phyloP scores from a whole-genome alignment of 2,329 filamentous ascomycete species.

The Ploettnerulaceae sp. region DNA sequence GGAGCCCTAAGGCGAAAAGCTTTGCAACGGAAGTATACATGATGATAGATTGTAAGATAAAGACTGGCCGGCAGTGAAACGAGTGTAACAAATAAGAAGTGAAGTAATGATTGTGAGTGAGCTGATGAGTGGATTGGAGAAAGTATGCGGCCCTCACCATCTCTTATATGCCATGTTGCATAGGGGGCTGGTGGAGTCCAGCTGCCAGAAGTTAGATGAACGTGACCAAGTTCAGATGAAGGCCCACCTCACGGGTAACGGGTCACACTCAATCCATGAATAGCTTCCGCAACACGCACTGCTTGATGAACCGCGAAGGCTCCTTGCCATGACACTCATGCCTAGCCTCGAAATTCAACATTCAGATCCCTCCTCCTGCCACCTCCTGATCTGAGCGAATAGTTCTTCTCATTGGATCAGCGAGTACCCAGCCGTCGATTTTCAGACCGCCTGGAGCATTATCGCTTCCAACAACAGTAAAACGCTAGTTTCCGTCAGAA shows the following conservation, averaged over 20 bases:
- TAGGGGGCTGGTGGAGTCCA: neutral
- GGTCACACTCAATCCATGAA: neutral
- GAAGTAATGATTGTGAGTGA: conserved; percentile 12
- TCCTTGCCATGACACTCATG: neutral
- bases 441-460: neutral
- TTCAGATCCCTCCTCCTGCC: too few relatives aligned
- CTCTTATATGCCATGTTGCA: conserved; percentile 20
- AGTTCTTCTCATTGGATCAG: neutral
- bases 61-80: conserved; percentile 31
- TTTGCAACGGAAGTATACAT: conserved; percentile 32
- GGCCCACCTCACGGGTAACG: neutral
- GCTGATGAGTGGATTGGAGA: conserved; percentile 20
- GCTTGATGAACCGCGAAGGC: conserved; percentile 6
- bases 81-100: conserved; percentile 18
- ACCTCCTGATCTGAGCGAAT: neutral
- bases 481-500: conserved; percentile 3
- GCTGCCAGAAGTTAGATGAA: neutral
- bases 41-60: conserved; percentile 23
- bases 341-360: neutral
- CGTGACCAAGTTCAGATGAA: conserved; percentile 3
- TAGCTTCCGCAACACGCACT: conserved; percentile 2
- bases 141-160: conserved; percentile 6
- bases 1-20: conserved; percentile 27
- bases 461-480: neutral
- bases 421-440: neutral